A percentile compares a stretch with the other conserved stretches of the same genome.
phyloP scores from a whole-genome alignment of 352 stramenopile species.

The Phytophthora chlamydospora region DNA sequence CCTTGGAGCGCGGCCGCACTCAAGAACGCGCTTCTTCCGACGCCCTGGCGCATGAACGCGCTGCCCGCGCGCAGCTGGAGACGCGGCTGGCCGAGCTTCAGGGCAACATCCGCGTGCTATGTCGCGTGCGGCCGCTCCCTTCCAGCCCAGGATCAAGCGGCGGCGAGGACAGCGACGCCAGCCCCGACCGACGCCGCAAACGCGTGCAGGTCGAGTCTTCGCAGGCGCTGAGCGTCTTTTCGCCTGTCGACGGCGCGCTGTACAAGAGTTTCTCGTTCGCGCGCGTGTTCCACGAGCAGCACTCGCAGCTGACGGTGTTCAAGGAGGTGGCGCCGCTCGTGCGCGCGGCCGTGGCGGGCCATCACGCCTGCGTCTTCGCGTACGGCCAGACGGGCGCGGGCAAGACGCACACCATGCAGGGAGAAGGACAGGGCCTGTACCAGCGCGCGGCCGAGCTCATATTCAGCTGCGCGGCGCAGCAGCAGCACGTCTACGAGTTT shows the following conservation, averaged over 20 bases:
- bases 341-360: constrained; percentile 87
- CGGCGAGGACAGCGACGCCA: constrained; percentile 34
- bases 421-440: constrained; percentile 47
- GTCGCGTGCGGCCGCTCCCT: constrained; percentile 65
- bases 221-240: constrained; percentile 47
- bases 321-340: constrained; percentile 93
- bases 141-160: constrained; percentile 16
- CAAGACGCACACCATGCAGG: constrained; percentile 50
- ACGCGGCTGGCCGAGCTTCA: constrained; percentile 53
- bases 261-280: constrained; percentile 88
- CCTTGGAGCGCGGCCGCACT: constrained; percentile 41
- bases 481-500: constrained; percentile 58
- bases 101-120: constrained; percentile 80
- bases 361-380: constrained; percentile 95
- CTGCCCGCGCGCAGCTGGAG: constrained; percentile 47
- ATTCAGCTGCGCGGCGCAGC: constrained; percentile 42
- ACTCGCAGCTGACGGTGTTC: constrained; percentile 90
- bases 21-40: constrained; percentile 43
- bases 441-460: constrained; percentile 52
- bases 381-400: constrained; percentile 89
- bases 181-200: constrained; percentile 22
- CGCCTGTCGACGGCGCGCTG: constrained; percentile 48
- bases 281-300: constrained; percentile 84
- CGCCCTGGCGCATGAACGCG: constrained; percentile 62
- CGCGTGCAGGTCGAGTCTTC: constrained; percentile 39